Evolutionary conservation across 371 early-diverging fungal species (phyloP).

Genomic region (Zychaea mexicana): DNA sequence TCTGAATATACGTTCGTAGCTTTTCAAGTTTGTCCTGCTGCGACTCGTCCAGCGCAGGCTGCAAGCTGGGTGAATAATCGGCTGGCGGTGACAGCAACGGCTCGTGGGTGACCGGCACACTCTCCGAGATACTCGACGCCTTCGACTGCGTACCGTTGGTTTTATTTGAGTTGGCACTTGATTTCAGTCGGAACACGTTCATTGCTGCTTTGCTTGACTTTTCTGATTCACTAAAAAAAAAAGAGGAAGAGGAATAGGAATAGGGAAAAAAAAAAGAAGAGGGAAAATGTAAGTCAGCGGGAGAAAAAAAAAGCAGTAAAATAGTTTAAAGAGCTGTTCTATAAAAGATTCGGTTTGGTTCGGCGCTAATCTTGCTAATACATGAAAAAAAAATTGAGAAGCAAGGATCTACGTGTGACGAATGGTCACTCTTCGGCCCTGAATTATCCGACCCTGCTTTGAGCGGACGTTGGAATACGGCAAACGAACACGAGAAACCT

Average conservation of each 20-base stretch:
- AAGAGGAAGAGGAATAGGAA: not conserved
- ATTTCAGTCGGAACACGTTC: slow-evolving; percentile 28
- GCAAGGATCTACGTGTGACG: not conserved
- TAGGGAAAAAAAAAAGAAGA: not conserved
- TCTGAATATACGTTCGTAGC: slow-evolving; percentile 52
- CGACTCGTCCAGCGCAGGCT: slow-evolving; percentile 42
- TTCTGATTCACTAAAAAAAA: no score
- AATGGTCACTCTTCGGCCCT: not conserved
- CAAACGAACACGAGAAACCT: not conserved
- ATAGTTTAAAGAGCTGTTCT: not conserved
- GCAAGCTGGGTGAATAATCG: slow-evolving; percentile 19
- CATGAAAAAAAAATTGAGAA: not conserved
- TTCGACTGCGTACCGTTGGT: not conserved
- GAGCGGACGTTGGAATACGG: not conserved
- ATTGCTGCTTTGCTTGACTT: slow-evolving; percentile 2
- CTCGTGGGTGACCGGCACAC: slow-evolving; percentile 31
- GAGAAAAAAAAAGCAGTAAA: not conserved
- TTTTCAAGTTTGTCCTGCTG: slow-evolving; percentile 50
- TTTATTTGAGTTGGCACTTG: slow-evolving; percentile 10
- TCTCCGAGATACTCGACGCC: slow-evolving; percentile 14
- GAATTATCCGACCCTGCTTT: slow-evolving; percentile 2
- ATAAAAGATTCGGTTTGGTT: no score
- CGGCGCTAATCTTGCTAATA: not conserved
- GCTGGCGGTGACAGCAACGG: slow-evolving; percentile 39
- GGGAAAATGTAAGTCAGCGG: not conserved